Percentiles rank a stretch among this genome's conserved stretches.
phyloP scores from a whole-genome alignment of 768 basidiomycete genomes.

The Phanerochaete carnosa region DNA sequence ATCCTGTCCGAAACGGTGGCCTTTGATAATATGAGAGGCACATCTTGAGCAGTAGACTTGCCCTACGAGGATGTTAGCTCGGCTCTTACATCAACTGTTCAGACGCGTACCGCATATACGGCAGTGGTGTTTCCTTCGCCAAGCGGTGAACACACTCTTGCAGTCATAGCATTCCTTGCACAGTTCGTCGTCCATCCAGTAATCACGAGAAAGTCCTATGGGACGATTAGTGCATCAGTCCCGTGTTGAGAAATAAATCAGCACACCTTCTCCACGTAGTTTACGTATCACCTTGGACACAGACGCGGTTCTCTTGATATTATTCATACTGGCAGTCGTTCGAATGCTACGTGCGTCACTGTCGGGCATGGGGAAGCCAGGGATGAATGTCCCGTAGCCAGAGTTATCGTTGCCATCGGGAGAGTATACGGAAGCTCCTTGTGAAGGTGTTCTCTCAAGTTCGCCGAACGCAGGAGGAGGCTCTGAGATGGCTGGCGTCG shows the following conservation, averaged over 20 bases:
- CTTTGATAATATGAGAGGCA: conserved; percentile 95
- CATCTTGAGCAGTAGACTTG: conserved; percentile 98
- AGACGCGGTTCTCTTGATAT: conserved; percentile 70
- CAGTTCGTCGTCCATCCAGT: conserved; percentile 99
- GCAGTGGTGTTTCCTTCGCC: conserved; percentile 96
- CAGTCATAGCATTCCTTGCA: conserved; percentile 97
- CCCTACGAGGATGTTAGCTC: conserved; percentile 40
- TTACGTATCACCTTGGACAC: conserved; percentile 90
- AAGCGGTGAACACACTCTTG: conserved; percentile 90
- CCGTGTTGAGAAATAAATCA: not conserved
- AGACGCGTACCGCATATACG: conserved; percentile 79
- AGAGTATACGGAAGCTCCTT: conserved; percentile 44
- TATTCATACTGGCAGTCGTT: conserved; percentile 40
- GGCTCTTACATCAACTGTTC: not conserved
- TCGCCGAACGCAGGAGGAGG: conserved; percentile 62
- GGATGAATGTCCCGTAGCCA: conserved; percentile 73
- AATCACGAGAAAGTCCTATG: conserved; percentile 83
- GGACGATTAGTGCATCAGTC: conserved; percentile 6
- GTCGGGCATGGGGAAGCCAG: conserved; percentile 90
- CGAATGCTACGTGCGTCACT: conserved; percentile 81
- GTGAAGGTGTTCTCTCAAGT: conserved; percentile 56
- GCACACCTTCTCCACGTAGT: conserved; percentile 82
- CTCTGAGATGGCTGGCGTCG: conserved; percentile 83
- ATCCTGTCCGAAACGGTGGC: conserved; percentile 87
- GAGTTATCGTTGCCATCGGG: conserved; percentile 50